These are phyloP conservation scores for Hortiboletus campestris DNA, from an alignment of 768 basidiomycete genomes.

Conservation along the genomic window DNA sequence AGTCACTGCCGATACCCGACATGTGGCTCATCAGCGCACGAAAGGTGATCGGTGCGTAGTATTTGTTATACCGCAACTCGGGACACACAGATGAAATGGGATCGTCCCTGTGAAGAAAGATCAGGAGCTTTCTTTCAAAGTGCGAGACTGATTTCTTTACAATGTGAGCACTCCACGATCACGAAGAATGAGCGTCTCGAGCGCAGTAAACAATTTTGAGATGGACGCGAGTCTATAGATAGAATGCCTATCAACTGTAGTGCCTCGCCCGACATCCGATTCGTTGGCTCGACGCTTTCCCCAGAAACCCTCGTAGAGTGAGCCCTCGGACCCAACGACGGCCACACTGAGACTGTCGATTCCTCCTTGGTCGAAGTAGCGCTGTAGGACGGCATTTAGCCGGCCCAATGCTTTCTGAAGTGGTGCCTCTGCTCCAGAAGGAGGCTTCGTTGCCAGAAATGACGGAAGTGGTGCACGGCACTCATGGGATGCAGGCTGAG, in stretches of 20 bases:
- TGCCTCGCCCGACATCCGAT: slow-evolving; percentile 19
- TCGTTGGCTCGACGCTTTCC: slow-evolving; percentile 47
- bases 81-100: slow-evolving; percentile 37
- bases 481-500: not conserved
- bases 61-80: slow-evolving; percentile 21
- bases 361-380: slow-evolving; percentile 29
- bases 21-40: slow-evolving; percentile 44
- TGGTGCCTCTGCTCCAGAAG: slow-evolving; percentile 10
- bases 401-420: slow-evolving; percentile 6
- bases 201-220: slow-evolving; percentile 48
- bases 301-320: slow-evolving; percentile 45
- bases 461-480: slow-evolving; percentile 19
- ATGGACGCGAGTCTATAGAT: slow-evolving; percentile 53
- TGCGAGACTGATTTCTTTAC: slow-evolving; percentile 20
- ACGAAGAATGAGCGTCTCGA: slow-evolving; percentile 49
- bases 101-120: slow-evolving; percentile 40
- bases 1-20: slow-evolving; percentile 32
- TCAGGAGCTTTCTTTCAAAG: not conserved
- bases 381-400: slow-evolving; percentile 8
- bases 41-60: slow-evolving; percentile 35
- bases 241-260: slow-evolving; percentile 39
- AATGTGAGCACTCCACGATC: slow-evolving; percentile 43
- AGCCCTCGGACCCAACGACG: slow-evolving; percentile 44
- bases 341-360: slow-evolving; percentile 53
- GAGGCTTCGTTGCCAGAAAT: slow-evolving; percentile 11